Conservation (phyloP, 2,329 filamentous ascomycete species). For the Penicillium fuscoglaucum region DNA sequence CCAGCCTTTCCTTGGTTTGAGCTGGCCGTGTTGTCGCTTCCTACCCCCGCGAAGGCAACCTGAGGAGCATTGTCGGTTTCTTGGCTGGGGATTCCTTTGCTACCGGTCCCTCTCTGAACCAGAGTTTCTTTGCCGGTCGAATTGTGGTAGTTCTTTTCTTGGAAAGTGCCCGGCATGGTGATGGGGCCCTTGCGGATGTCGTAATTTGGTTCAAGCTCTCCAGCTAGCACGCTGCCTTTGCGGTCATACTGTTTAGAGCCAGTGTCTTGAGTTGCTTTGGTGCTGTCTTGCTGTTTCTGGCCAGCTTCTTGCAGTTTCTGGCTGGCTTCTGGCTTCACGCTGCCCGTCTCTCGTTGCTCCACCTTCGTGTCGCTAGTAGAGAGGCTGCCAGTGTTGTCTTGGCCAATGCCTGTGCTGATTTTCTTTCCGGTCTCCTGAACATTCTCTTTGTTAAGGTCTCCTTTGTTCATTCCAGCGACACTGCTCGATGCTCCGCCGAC, state of each 20-base stretch:
- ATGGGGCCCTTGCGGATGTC: conserved; percentile 27
- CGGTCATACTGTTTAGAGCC: not conserved
- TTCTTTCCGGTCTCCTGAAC: conserved; percentile 8
- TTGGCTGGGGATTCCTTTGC: not conserved
- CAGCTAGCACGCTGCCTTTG: conserved; percentile 5
- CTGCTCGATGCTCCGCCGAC: conserved; percentile 3
- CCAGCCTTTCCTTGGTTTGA: not conserved
- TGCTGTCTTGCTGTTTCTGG: not conserved
- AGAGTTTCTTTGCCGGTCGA: not conserved
- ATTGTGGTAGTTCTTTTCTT: conserved; percentile 10
- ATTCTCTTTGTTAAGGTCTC: conserved; percentile 9
- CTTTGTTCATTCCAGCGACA: conserved; percentile 11
- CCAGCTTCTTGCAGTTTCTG: not conserved
- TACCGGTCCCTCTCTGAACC: conserved; percentile 7
- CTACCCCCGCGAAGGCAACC: not conserved
- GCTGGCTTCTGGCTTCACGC: not conserved
- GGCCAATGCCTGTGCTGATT: not conserved
- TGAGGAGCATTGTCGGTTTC: not conserved
- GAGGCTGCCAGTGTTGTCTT: not conserved
- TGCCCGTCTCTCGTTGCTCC: not conserved
- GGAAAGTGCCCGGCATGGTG: conserved; percentile 10
- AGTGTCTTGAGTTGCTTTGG: not conserved
- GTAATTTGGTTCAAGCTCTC: conserved; percentile 15
- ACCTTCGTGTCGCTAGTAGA: not conserved
- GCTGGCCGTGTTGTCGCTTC: not conserved